Conservation (phyloP, 805 yeast species). For the Kuraishia capsulata region DNA sequence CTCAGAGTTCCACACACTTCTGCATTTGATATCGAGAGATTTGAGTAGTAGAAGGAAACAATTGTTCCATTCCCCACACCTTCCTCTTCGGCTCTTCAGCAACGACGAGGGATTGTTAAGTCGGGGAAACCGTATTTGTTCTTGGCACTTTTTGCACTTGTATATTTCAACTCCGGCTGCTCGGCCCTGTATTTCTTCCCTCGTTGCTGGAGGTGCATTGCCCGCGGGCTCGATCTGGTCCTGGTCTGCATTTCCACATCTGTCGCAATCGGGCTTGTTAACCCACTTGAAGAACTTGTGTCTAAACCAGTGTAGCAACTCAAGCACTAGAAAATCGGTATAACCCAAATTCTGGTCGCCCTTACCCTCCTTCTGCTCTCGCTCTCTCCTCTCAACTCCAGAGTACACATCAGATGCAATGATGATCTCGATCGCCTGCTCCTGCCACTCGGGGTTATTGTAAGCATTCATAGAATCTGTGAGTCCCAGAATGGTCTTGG, state of each 20-base stretch:
- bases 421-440: conserved; percentile 51
- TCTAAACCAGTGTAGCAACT: conserved; percentile 62
- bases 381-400: conserved; percentile 23
- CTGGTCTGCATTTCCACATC: conserved; percentile 35
- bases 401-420: conserved; percentile 58
- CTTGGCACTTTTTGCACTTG: conserved; percentile 43
- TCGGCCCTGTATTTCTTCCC: conserved; percentile 35
- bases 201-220: conserved; percentile 28
- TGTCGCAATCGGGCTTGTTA: conserved; percentile 52
- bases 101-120: conserved; percentile 60
- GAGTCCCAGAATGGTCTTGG: conserved; percentile 4
- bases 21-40: conserved; percentile 52
- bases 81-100: conserved; percentile 54
- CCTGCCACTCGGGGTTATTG: conserved; percentile 35
- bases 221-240: conserved; percentile 30
- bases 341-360: conserved; percentile 26
- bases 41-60: conserved; percentile 64
- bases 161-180: conserved; percentile 60
- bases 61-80: conserved; percentile 96
- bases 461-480: conserved; percentile 21
- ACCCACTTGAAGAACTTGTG: conserved; percentile 80
- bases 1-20: conserved; percentile 83
- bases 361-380: conserved; percentile 8
- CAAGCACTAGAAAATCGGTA: conserved; percentile 50
- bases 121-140: conserved; percentile 57